Evolutionary conservation across 169 alveolate species (phyloP), one percentile per base, ranked within the genome.

Genomic region (Plasmodium gonderi): DNA sequence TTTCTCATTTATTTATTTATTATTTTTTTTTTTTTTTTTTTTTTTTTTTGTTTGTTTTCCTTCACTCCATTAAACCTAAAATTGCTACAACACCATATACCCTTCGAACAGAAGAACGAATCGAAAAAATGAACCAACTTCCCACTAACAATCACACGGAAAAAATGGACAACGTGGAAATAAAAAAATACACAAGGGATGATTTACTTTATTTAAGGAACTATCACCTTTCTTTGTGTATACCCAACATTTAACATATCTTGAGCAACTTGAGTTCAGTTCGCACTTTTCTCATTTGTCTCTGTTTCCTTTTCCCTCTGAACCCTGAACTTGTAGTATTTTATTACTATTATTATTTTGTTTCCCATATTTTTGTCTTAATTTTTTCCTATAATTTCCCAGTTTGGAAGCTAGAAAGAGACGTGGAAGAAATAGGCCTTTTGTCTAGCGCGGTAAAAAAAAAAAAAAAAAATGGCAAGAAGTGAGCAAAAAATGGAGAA

Each of bases 341-440:
- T n/a, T n/a, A n/a, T n/a, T n/a, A n/a, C n/a, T n/a, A n/a, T n/a
- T n/a, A n/a, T 1, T n/a, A n/a, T 20, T 60, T 60, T 49, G 65
- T 23, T 12, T 3, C 23, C 23, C 23, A 0, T 23, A 1, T 11
- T 49, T 49, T 54, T 8, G 65, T 11, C 23, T 17, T 20, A n/a
- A 23, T 80, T 65, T 80, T 64, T 26, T 51, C 17, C 29, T n/a
- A n/a, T n/a, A n/a, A n/a, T n/a, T 65, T 17, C 31, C 74, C 33
- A 80, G 91, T 65, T 65, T 47, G 51, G 47, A 42, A 20, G 45
- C 36, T 80, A 7, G 72, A 80, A 80, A 65, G 64, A 26, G 80
- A 80, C 1, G 79, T 80, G 11, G 80, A 80, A 23, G 72, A 80
- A 65, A 80, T 80, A 72, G 80, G 80, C 8, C 79, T n/a, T 36